phyloP scores from a whole-genome alignment of 352 stramenopile genomes.

The Phytopythium oedochilum region DNA sequence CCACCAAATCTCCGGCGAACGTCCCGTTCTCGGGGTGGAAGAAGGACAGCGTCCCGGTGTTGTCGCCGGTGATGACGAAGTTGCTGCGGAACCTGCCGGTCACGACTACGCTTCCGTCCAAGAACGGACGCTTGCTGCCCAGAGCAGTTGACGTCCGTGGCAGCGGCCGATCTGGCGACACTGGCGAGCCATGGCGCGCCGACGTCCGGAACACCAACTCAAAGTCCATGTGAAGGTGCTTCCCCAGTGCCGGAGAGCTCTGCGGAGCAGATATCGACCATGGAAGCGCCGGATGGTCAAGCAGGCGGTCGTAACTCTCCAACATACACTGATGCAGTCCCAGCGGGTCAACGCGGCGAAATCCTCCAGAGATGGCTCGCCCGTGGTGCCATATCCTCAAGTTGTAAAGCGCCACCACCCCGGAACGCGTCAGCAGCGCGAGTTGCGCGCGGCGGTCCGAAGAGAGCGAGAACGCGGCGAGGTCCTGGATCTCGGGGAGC shows the following conservation, averaged over 20 bases:
- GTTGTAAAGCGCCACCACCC: conserved; percentile 19
- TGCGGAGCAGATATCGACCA: background rate
- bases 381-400: conserved; percentile 23
- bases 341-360: conserved; percentile 14
- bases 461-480: conserved; percentile 16
- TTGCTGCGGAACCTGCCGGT: conserved; percentile 12
- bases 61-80: conserved; percentile 14
- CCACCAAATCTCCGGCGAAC: conserved; percentile 11
- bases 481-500: conserved; percentile 11
- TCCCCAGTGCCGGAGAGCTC: conserved; percentile 13
- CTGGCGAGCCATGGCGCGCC: background rate
- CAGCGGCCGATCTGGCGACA: background rate
- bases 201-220: conserved; percentile 17
- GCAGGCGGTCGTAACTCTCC: background rate
- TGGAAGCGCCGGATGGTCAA: conserved; percentile 2
- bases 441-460: conserved; percentile 20
- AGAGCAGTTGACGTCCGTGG: background rate
- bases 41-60: conserved; percentile 12
- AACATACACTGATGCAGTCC: conserved; percentile 10
- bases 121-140: background rate
- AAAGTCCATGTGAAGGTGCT: conserved; percentile 26
- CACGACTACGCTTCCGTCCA: conserved; percentile 15
- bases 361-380: conserved; percentile 17
- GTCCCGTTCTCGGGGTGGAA: conserved; percentile 20
- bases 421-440: conserved; percentile 14